Evolutionary conservation across 73 alveolate species (phyloP).

Genomic region (Tetrahymena malaccensis): DNA sequence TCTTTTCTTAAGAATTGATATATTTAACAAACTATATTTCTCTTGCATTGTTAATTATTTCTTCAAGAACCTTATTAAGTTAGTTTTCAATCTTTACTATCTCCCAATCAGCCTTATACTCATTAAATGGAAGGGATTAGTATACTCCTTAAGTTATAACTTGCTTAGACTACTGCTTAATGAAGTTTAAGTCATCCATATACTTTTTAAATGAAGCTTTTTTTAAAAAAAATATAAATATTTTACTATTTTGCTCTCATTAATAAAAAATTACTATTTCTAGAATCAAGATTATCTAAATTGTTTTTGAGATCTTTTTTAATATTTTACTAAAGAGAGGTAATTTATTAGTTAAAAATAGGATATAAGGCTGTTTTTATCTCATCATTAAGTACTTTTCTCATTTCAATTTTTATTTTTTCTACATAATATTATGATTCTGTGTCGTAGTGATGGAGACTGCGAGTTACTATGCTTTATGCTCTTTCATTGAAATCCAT

Average conservation of each 20-base stretch:
- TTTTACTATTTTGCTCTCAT: neutral
- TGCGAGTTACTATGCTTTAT: neutral
- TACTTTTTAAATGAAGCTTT: neutral
- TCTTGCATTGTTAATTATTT: neutral
- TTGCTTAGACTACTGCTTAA: neutral
- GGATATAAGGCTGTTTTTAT: neutral
- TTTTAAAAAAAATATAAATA: neutral
- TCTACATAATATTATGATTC: slow-evolving; percentile 25
- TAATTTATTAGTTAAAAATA: slow-evolving; percentile 1
- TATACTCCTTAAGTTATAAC: neutral
- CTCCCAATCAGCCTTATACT: neutral
- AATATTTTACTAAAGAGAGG: neutral
- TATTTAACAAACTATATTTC: neutral
- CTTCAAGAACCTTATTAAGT: neutral
- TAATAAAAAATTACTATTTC: neutral
- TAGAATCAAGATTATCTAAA: neutral
- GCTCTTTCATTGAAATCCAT: neutral
- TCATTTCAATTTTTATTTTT: slow-evolving; percentile 5
- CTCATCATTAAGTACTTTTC: slow-evolving; percentile 22
- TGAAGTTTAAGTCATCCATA: neutral
- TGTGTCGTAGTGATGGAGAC: neutral
- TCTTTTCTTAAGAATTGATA: neutral
- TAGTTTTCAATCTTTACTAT: neutral
- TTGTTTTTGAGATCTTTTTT: neutral
- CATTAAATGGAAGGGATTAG: neutral